Evolutionary conservation across 176 grass and related monocot species (phyloP), one percentile per base, ranked within the genome.

Genomic region (Secale cereale): DNA sequence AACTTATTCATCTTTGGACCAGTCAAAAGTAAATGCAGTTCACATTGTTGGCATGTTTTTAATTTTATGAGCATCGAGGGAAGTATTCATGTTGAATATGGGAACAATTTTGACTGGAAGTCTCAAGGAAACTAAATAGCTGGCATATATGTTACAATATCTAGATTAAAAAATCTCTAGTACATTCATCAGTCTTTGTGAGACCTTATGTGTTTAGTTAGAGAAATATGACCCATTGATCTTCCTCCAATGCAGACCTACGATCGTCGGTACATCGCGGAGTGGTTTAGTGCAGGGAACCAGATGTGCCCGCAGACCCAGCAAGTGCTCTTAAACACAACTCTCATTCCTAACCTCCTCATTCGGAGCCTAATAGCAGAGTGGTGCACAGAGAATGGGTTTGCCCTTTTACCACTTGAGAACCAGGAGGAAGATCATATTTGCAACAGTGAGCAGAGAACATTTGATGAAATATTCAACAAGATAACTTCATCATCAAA

Each of bases 271-370:
- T 93, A 74, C 82, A 94, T 94, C 32, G 82, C 90, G 80, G 88
- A 94, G 54, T 94, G 92, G 95, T 88, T 93, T 31, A 88, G 70
- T 62, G 77, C 87, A 41, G 92, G 91, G 37, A 93, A 93, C 33
- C 73, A 87, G 28, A 90, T 83, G 16, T 94, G 95, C 87, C 92
- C 89, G 0, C 84, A 79, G 79, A 93, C 90, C 63, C 87, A 94
- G 4, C 88, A 91, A 88, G 89, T 88, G 36, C 89, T 97, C 25
- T 87, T 83, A 30, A 65, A 90, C 88, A 86, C 78, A 46, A 82
- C 74, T 82, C 77, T 97, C 33, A 83, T 82, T 74, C 87, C 90
- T 30, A 94, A 97, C 78, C 79, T 85, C 50, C 88, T 94, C 16
- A 80, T 97, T 29, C 78, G 64, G 61, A 83, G 32, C 82, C 91